Percentiles rank a stretch among this genome's conserved stretches.
Conservation (phyloP, 2,329 filamentous ascomycete species). For the Annulohypoxylon truncatum region DNA sequence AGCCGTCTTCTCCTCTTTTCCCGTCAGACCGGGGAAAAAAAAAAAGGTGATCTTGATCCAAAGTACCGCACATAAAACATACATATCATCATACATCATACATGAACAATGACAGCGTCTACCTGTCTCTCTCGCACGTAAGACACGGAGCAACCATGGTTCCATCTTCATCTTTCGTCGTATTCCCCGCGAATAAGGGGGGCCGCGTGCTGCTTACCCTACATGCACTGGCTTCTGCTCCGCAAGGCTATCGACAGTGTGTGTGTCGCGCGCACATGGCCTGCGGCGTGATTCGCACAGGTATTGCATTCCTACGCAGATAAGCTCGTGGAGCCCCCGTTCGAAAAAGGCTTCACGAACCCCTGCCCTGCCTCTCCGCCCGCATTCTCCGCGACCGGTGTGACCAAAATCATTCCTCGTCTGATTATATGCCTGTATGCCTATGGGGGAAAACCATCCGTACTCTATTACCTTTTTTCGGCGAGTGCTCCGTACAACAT, state of each 20-base stretch:
- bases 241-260: constrained; percentile 14
- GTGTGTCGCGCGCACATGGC: constrained; percentile 9
- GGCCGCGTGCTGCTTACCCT: constrained; percentile 8
- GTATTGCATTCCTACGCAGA: constrained; percentile 38
- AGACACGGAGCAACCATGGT: constrained; percentile 13
- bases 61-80: constrained; percentile 20
- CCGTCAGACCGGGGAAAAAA: neutral
- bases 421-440: constrained; percentile 7
- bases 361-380: constrained; percentile 3
- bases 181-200: constrained; percentile 26
- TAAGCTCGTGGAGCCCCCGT: constrained; percentile 38
- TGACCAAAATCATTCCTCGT: constrained; percentile 13
- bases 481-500: constrained; percentile 19
- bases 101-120: neutral
- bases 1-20: constrained; percentile 1
- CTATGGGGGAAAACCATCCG: constrained; percentile 13
- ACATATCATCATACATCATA: neutral
- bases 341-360: constrained; percentile 6
- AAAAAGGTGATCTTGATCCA: neutral
- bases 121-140: constrained; percentile 18
- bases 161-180: neutral
- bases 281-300: constrained; percentile 33
- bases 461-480: constrained; percentile 34
- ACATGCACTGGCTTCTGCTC: neutral
- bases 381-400: constrained; percentile 22